Percentiles rank a stretch among this genome's conserved stretches.
These are phyloP conservation scores for Cutaneotrichosporon sp. DNA, from an alignment of 1,284 basidiomycete species.

Conservation along the genomic window DNA sequence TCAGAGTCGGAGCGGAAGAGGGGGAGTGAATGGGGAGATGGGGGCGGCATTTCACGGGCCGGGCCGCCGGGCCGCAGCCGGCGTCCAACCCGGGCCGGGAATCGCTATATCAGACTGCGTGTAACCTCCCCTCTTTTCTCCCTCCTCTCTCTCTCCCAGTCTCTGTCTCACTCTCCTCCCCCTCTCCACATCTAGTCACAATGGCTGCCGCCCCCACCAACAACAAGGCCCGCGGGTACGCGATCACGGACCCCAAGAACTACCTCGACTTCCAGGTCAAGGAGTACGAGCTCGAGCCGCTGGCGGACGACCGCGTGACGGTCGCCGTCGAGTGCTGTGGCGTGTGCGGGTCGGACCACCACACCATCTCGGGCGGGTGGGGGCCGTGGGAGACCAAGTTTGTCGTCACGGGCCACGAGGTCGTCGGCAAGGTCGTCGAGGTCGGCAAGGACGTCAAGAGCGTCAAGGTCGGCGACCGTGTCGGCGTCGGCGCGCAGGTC, in stretches of 20 bases:
- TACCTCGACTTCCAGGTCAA: slow-evolving; percentile 59
- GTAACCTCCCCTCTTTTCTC: not conserved
- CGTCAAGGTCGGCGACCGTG: slow-evolving; percentile 56
- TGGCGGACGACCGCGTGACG: slow-evolving; percentile 64
- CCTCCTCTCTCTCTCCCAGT: not conserved
- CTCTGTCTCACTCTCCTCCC: not conserved
- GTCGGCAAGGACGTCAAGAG: slow-evolving; percentile 54
- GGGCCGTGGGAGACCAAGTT: slow-evolving; percentile 47
- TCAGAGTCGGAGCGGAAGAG: not conserved
- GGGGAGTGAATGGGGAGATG: not conserved
- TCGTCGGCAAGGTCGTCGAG: slow-evolving; percentile 55
- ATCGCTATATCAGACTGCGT: not conserved
- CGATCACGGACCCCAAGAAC: slow-evolving; percentile 47
- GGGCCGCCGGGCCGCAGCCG: slow-evolving; percentile 4
- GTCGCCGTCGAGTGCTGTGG: slow-evolving; percentile 70
- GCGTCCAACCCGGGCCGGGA: not conserved
- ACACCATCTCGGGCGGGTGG: slow-evolving; percentile 54
- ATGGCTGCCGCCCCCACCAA: slow-evolving; percentile 14
- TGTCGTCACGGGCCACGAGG: slow-evolving; percentile 57
- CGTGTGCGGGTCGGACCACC: slow-evolving; percentile 51
- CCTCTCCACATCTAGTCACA: not conserved
- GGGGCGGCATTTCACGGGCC: not conserved
- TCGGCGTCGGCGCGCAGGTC: slow-evolving; percentile 58
- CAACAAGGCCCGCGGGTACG: slow-evolving; percentile 39
- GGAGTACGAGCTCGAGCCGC: slow-evolving; percentile 65